These are phyloP conservation scores for Fusarium sp. DNA, from an alignment of 2,329 filamentous ascomycete species.

Conservation along the genomic window DNA sequence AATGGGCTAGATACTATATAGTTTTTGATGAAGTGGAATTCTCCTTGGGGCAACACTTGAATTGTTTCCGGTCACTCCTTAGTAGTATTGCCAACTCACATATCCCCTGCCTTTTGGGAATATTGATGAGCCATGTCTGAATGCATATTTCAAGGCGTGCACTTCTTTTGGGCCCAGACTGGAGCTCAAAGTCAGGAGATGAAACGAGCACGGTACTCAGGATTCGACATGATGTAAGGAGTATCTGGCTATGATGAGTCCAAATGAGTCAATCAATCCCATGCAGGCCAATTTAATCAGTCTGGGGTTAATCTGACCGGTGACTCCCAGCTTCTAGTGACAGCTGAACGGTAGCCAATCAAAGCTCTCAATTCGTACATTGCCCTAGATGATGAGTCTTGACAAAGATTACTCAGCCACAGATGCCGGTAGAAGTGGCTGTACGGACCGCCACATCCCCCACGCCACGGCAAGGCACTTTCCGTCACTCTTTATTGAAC, in stretches of 20 bases:
- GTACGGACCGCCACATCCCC: conserved; percentile 21
- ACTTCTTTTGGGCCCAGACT: neutral
- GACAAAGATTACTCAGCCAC: conserved; percentile 39
- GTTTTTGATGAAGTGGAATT: neutral
- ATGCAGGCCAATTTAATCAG: neutral
- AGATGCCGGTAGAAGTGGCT: conserved; percentile 15
- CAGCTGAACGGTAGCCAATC: conserved; percentile 19
- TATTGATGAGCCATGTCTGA: neutral
- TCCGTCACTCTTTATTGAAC: conserved; percentile 19
- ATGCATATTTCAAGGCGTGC: neutral
- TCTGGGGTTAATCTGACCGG: conserved; percentile 16
- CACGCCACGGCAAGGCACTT: conserved; percentile 24
- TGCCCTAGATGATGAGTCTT: conserved; percentile 11
- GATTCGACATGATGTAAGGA: neutral
- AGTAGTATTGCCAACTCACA: neutral
- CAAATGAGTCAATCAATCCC: conserved; percentile 11
- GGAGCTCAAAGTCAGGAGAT: neutral
- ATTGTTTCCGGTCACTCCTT: neutral
- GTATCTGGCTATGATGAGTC: conserved; percentile 16
- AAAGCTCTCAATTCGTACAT: conserved; percentile 14
- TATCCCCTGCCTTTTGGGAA: neutral
- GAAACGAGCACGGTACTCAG: neutral
- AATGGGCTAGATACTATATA: conserved; percentile 13
- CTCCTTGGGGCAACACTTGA: neutral
- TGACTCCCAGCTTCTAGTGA: conserved; percentile 25